These are phyloP conservation scores for Pseudogymnoascus sp. DNA, from an alignment of 2,329 filamentous ascomycete genomes.

Conservation along the genomic window DNA sequence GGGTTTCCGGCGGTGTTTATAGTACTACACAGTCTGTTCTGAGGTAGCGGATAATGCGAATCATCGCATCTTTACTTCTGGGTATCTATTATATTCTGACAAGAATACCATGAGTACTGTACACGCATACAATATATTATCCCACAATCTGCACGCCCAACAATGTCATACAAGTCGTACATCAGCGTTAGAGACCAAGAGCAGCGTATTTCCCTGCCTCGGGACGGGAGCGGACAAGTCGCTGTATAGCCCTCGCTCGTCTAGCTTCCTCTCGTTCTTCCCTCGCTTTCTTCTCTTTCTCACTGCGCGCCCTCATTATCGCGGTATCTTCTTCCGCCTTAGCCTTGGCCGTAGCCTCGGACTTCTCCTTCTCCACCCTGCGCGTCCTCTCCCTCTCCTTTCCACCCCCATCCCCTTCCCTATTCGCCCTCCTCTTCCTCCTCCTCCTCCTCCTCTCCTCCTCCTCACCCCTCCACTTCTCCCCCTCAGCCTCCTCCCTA, in stretches of 20 bases:
- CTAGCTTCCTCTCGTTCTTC: background rate
- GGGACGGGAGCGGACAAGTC: background rate
- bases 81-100: background rate
- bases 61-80: background rate
- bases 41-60: background rate
- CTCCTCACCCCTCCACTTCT: slow-evolving; percentile 10
- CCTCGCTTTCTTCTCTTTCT: background rate
- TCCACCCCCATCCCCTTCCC: slow-evolving; percentile 23
- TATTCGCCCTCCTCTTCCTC: slow-evolving; percentile 13
- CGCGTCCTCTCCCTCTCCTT: slow-evolving; percentile 22
- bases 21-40: background rate
- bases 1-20: no score
- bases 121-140: background rate
- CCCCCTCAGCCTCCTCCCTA: slow-evolving; percentile 17
- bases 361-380: slow-evolving; percentile 7
- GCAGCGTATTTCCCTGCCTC: background rate
- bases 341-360: background rate
- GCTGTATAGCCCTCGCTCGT: background rate
- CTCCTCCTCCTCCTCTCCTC: slow-evolving; percentile 11
- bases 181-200: background rate
- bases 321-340: background rate
- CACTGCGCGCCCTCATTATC: background rate
- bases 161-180: background rate
- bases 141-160: background rate
- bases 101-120: background rate